Base-by-base conservation (phyloP, 371 early-diverging fungal species). In the Mortierella sp. region DNA sequence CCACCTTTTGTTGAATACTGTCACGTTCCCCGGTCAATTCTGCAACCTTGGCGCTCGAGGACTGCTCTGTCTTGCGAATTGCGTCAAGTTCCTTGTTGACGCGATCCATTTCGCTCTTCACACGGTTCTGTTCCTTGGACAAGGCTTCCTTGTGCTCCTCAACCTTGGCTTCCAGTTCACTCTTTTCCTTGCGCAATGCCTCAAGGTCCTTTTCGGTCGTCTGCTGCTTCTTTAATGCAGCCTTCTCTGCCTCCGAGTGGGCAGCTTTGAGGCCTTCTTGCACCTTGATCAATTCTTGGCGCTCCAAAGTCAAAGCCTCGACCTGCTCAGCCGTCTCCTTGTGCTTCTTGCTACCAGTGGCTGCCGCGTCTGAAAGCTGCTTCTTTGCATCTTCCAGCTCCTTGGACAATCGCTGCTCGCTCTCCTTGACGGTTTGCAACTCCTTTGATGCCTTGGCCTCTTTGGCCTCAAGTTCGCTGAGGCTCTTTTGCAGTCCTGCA, bases 381-480 rank as follows among this genome's bases (percentile, higher is more conserved):
- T 32, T 72, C 59, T 72, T 65, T 35, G 76, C 66, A 37, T 79
- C 66, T 35, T 85, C 82, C 13, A 86, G 75, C 54, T 85, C 83
- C 68, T 75, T 53, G 37, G 32, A 23, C 51, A 85, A 12, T 2
- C 22, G 40, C 19, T 32, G 47, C 57, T 75, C 79, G 29, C 49
- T 60, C 60, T 68, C 70, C 83, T 66, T 65, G 19, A 72, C 47
- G 70, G 71, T 22, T 62, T 75, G 23, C 12, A 77, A 35, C 6
- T 64, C 68, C 61, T 67, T 59, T 10, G 45, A 12, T 0, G 47
- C 29, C 10, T 45, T 43, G 0, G 53, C 26, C 51, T 76, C 72
- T 35, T 67, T 76, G 49, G 13, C 49, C 40, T 66, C 51, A 3
- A 76, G 56, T 0, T 60, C 68, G 28, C 65, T 17, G 49, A 75